A percentile compares a stretch with the other conserved stretches of the same genome.
Conservation (phyloP, 1,139 yeast species). For the Diutina siamensis region DNA sequence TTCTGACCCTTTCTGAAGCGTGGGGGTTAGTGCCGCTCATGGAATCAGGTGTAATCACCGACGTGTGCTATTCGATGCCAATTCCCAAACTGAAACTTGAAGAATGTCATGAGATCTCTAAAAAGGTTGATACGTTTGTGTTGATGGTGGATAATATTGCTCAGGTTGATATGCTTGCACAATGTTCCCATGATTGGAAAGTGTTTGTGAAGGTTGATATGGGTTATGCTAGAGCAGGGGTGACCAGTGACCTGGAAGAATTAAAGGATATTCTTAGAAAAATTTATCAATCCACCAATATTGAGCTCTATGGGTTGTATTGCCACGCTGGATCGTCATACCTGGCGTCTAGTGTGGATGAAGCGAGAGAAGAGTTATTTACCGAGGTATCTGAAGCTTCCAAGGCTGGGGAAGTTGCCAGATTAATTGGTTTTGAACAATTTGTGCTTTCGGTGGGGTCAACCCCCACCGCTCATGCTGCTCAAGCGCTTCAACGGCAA, state of each 20-base stretch:
- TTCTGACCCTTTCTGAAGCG: constrained; percentile 61
- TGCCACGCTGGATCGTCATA: constrained; percentile 78
- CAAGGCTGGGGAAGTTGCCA: constrained; percentile 29
- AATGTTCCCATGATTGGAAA: constrained; percentile 33
- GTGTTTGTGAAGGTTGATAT: constrained; percentile 46
- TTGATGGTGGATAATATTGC: constrained; percentile 51
- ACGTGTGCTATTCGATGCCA: constrained; percentile 62
- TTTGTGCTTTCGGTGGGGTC: constrained; percentile 59
- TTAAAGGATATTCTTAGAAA: constrained; percentile 18
- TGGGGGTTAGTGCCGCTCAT: constrained; percentile 39
- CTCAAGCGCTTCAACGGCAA: constrained; percentile 13
- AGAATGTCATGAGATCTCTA: constrained; percentile 36
- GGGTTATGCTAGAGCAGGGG: constrained; percentile 60
- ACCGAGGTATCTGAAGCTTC: constrained; percentile 49
- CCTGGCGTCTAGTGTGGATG: constrained; percentile 29
- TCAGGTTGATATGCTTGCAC: constrained; percentile 39
- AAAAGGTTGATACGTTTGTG: constrained; percentile 31
- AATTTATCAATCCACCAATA: constrained; percentile 11
- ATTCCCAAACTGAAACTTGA: constrained; percentile 40
- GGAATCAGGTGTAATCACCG: constrained; percentile 35
- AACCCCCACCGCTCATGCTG: constrained; percentile 61
- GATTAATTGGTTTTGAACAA: constrained; percentile 14
- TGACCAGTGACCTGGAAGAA: constrained; percentile 20
- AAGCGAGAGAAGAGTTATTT: constrained; percentile 36
- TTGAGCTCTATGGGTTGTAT: constrained; percentile 56